phyloP scores from a whole-genome alignment of 345 rosid species.

The Anacardium occidentale region DNA sequence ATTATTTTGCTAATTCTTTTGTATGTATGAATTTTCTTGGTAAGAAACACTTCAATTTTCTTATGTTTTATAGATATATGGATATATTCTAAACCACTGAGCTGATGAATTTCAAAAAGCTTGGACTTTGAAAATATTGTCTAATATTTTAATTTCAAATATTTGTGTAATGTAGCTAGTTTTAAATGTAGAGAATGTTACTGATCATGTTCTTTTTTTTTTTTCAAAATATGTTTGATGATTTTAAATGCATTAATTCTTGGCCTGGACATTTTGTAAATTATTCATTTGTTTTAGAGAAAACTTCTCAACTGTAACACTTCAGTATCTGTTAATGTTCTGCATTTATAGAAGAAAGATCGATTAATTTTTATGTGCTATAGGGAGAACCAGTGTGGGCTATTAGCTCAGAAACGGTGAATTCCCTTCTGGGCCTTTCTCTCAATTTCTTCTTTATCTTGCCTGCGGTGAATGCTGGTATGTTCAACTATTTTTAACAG shows the following conservation, averaged over 20 bases:
- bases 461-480: conserved; percentile 79
- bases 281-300: not conserved
- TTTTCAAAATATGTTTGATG: not conserved
- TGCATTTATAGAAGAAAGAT: conserved; percentile 1
- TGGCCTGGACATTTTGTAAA: too few species aligned
- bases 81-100: not conserved
- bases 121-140: not conserved
- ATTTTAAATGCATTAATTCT: not conserved
- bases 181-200: not conserved
- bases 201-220: not conserved
- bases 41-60: too few species aligned
- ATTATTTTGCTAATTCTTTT: too few species aligned
- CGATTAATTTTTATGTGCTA: conserved; percentile 10
- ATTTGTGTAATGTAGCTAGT: not conserved
- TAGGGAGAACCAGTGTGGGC: conserved; percentile 98
- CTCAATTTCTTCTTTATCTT: conserved; percentile 89
- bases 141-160: not conserved
- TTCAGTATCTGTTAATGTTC: not conserved
- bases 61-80: too few species aligned
- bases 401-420: conserved; percentile 68
- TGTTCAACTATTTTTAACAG: not conserved
- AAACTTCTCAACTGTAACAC: not conserved
- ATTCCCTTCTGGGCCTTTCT: conserved; percentile 72
- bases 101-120: not conserved
- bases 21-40: too few species aligned